phyloP scores from a whole-genome alignment of 345 rosid genomes.

The Hibiscus trionum region DNA sequence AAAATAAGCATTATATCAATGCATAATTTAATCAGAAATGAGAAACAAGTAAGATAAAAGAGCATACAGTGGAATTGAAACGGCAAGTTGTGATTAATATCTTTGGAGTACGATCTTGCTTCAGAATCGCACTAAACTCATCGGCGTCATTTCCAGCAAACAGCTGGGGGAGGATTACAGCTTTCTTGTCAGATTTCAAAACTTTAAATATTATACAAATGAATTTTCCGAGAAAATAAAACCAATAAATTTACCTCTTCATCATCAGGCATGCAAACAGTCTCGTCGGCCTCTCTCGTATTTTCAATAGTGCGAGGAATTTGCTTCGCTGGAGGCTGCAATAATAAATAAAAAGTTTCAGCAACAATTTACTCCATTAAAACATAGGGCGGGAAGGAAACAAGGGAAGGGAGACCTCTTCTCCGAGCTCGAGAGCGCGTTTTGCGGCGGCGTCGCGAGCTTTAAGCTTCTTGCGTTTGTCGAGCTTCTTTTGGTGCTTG shows the following conservation, averaged over 20 bases:
- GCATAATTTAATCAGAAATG: not conserved
- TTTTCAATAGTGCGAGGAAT: slow-evolving; percentile 87
- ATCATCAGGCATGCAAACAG: slow-evolving; percentile 83
- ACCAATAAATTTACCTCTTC: slow-evolving; percentile 54
- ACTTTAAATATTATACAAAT: not conserved
- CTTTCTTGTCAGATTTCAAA: not conserved
- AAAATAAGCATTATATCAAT: not conserved
- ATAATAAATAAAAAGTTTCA: not conserved
- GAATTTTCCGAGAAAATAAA: not conserved
- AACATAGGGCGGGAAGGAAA: not conserved
- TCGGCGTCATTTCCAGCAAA: slow-evolving; percentile 89
- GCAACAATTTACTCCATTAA: not conserved
- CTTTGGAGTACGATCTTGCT: slow-evolving; percentile 51
- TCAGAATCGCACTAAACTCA: slow-evolving; percentile 64
- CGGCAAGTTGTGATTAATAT: slow-evolving; percentile 86
- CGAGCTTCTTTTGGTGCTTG: slow-evolving; percentile 73
- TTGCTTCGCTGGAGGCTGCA: slow-evolving; percentile 62
- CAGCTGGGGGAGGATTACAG: slow-evolving; percentile 33
- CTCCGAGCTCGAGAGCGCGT: slow-evolving; percentile 83
- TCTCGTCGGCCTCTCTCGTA: slow-evolving; percentile 82
- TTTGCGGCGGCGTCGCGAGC: slow-evolving; percentile 76
- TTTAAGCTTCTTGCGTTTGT: slow-evolving; percentile 67
- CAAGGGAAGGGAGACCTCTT: slow-evolving; percentile 44
- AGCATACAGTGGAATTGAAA: slow-evolving; percentile 79
- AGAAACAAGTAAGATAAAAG: not conserved